Conservation (phyloP, 768 basidiomycete genomes). For the Lepiota brunneoincarnata region DNA sequence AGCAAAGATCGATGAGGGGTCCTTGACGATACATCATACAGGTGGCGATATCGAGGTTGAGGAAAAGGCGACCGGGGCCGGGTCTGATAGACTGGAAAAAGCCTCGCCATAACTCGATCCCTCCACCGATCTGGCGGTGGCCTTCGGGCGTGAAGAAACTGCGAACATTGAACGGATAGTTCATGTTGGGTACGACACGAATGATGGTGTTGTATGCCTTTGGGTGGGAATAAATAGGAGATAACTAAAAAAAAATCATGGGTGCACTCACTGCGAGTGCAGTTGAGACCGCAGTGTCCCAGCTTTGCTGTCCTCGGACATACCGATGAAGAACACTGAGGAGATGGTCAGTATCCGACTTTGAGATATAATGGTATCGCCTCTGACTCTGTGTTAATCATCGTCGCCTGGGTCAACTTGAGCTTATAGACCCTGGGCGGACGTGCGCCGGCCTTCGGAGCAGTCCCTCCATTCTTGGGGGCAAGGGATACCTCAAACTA, state of each 20-base stretch:
- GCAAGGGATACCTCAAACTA: constrained; percentile 64
- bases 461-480: constrained; percentile 31
- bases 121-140: constrained; percentile 54
- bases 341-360: background rate
- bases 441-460: constrained; percentile 28
- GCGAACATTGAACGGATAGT: constrained; percentile 68
- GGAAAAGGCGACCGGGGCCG: constrained; percentile 55
- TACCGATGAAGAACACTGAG: constrained; percentile 58
- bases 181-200: constrained; percentile 68
- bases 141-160: constrained; percentile 63
- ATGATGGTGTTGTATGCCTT: constrained; percentile 76
- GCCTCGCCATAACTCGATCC: constrained; percentile 73
- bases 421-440: constrained; percentile 65
- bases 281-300: constrained; percentile 52
- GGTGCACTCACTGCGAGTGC: constrained; percentile 52
- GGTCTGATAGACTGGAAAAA: constrained; percentile 82
- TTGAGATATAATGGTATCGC: background rate
- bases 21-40: constrained; percentile 76
- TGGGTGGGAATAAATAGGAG: background rate
- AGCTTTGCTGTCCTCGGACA: constrained; percentile 54
- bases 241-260: background rate
- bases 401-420: constrained; percentile 51
- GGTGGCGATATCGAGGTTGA: constrained; percentile 79
- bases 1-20: constrained; percentile 51
- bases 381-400: constrained; percentile 29